Conservation (phyloP, 2,329 filamentous ascomycete genomes). For the Sclerotinia nivalis region DNA sequence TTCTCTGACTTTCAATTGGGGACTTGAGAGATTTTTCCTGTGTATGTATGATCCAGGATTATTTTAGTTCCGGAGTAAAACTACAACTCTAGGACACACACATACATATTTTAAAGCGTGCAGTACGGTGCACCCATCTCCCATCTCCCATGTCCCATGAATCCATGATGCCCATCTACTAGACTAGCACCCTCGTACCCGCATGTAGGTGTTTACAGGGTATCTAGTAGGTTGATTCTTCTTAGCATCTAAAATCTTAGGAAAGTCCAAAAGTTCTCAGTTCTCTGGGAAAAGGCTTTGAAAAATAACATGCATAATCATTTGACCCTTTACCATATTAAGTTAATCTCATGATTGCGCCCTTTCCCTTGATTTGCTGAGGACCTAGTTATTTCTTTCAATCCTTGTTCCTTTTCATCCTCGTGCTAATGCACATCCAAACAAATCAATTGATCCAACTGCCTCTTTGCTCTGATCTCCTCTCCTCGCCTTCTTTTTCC, state of each 20-base stretch:
- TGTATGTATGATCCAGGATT: neutral
- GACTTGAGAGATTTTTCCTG: no score
- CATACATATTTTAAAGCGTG: neutral
- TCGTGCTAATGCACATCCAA: neutral
- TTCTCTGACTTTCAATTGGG: neutral
- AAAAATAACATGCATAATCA: neutral
- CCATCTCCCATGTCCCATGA: no score
- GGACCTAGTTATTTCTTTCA: neutral
- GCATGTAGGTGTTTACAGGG: neutral
- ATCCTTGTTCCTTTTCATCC: neutral
- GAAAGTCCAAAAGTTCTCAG: no score
- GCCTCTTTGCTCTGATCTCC: neutral
- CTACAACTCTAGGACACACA: neutral
- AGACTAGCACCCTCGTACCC: neutral
- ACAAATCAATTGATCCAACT: neutral
- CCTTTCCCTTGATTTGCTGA: neutral
- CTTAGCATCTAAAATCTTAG: no score
- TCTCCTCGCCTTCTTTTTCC: neutral
- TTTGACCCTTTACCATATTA: conserved; percentile 18
- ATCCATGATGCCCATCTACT: no score
- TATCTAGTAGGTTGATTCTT: neutral
- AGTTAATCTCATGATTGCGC: neutral
- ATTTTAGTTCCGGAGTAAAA: conserved; percentile 4
- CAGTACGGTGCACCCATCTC: no score
- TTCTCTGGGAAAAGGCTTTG: conserved; percentile 11